Conservation (phyloP, 2,329 filamentous ascomycete species). For the Emydomyces testavorans region DNA sequence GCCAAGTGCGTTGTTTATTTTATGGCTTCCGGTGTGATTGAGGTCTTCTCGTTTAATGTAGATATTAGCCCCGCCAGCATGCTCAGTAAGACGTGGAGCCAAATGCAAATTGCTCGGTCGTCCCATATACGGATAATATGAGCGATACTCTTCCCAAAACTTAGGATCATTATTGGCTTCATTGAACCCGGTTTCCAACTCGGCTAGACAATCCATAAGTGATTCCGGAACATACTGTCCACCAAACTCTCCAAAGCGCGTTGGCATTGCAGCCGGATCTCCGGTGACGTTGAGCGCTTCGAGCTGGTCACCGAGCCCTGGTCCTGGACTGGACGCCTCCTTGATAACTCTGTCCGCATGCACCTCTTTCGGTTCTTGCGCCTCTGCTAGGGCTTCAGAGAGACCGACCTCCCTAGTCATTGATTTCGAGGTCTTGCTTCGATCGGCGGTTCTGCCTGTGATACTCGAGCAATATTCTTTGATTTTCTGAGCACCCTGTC, state of each 20-base stretch:
- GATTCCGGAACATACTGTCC: conserved; percentile 97
- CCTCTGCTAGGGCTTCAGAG: conserved; percentile 53
- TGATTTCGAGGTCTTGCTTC: conserved; percentile 34
- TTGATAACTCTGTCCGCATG: conserved; percentile 38
- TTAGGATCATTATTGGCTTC: conserved; percentile 71
- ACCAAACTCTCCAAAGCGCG: conserved; percentile 89
- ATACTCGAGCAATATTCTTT: conserved; percentile 76
- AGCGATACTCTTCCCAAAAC: conserved; percentile 95
- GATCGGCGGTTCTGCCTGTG: conserved; percentile 45
- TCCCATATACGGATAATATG: conserved; percentile 96
- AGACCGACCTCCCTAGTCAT: conserved; percentile 57
- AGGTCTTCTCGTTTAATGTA: conserved; percentile 97
- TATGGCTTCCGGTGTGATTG: conserved; percentile 96
- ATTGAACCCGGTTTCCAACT: conserved; percentile 87
- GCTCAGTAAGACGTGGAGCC: conserved; percentile 74
- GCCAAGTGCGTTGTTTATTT: conserved; percentile 97
- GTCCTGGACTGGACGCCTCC: conserved; percentile 43
- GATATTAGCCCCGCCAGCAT: conserved; percentile 86
- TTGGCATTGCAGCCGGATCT: conserved; percentile 52
- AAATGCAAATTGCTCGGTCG: conserved; percentile 84
- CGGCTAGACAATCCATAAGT: conserved; percentile 87
- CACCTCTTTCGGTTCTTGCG: conserved; percentile 47
- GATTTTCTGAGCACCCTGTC: conserved; percentile 58
- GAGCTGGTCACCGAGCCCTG: conserved; percentile 69
- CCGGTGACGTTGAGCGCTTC: conserved; percentile 62